Percentiles rank a stretch among this genome's conserved stretches.
Conservation (phyloP, 1,284 basidiomycete genomes). For the Ceratobasidium sp. region DNA sequence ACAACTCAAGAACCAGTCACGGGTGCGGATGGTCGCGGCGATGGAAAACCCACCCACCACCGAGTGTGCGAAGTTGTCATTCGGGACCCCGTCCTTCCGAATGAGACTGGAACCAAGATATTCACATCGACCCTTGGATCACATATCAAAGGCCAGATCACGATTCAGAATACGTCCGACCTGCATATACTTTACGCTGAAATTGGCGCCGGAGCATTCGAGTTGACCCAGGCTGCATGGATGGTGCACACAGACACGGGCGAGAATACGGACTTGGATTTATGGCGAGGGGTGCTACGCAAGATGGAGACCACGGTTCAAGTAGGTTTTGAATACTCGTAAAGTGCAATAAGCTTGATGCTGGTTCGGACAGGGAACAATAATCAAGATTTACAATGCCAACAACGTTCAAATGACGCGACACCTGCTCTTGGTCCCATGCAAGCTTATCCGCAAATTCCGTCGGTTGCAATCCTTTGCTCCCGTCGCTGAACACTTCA, state of each 20-base stretch:
- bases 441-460: constrained; percentile 19
- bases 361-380: constrained; percentile 1
- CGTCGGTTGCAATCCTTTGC: not conserved
- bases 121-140: constrained; percentile 6
- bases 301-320: constrained; percentile 22
- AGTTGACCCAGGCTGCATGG: constrained; percentile 24
- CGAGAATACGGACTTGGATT: constrained; percentile 2
- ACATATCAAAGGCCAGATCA: constrained; percentile 16
- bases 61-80: constrained; percentile 27
- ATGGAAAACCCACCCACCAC: not conserved
- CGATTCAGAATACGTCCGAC: constrained; percentile 9
- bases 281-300: constrained; percentile 20
- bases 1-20: constrained; percentile 6
- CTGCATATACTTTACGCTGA: constrained; percentile 19
- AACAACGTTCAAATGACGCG: constrained; percentile 12
- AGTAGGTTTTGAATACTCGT: not conserved
- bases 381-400: constrained; percentile 12
- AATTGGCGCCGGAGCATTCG: constrained; percentile 28
- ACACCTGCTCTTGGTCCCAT: constrained; percentile 24
- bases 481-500: constrained; percentile 18
- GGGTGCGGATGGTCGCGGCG: not conserved
- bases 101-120: not conserved
- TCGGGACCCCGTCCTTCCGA: constrained; percentile 17
- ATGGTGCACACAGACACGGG: constrained; percentile 12
- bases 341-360: not conserved